Base-by-base conservation (phyloP, 108 stramenopile species). In the Stephanodiscus triporus region DNA sequence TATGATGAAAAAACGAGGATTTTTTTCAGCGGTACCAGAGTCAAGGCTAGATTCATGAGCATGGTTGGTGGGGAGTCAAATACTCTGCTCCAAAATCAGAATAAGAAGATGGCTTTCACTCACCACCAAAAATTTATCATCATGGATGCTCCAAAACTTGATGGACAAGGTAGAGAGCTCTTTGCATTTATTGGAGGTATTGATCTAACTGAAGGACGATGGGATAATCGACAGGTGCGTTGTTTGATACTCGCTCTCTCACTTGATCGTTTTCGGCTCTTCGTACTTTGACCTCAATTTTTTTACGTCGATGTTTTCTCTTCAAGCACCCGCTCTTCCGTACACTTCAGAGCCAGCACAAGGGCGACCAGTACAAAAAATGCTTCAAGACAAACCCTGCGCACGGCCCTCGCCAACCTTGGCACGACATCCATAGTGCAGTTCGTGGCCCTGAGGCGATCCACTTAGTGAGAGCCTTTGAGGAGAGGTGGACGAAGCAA, bases 171-270 rank as follows among this genome's bases (percentile, higher is more conserved):
- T 8, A 54, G 47, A 30, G 80, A 81, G 50, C 63, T 82, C 38
- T 29, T 85, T 13, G 86, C 85, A 1, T 88, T 88, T 59, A 77
- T 87, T 42, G 90, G 90, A n/a, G 90, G 90, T 24, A 85, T 89
- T 56, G 90, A 91, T 74, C 50, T 91, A 11, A 76, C 81, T 0
- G 61, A 84, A 43, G 90, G 90, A 22, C 68, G 90, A 45, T 89
- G 71, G 77, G 89, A 89, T 68, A 82, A 81, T 68, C 62, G 50
- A 49, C 77, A 81, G 75, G 75, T 69, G 53, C 29, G 63, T 56
- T 23, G 14, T 26, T 23, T 13, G 71, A 47, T 17, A 29, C 20
- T 69, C 9, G 13, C 54, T 9, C 22, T 37, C 42, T 51, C 42
- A 2, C 10, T 54, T 16, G 16, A 49, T 49, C 19, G 19, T 2